Evolutionary conservation across 768 basidiomycete genomes (phyloP).

Genomic region (Auricularia heimuer): DNA sequence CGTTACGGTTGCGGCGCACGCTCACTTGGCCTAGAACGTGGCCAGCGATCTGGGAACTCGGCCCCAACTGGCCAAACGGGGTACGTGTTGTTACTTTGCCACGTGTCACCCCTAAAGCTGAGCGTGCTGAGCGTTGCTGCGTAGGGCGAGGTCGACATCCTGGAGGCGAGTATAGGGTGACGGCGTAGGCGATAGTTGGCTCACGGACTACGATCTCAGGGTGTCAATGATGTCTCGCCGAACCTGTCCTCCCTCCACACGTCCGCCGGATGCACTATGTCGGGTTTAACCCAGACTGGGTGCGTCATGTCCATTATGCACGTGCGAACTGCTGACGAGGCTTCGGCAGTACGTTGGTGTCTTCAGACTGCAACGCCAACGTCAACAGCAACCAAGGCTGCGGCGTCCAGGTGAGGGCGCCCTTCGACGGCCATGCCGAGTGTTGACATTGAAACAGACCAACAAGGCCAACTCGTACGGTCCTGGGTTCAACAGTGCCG

Average conservation of each 20-base stretch:
- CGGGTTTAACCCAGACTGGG: conserved; percentile 1
- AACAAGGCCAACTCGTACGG: conserved; percentile 41
- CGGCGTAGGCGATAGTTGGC: not conserved
- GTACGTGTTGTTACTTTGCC: conserved; percentile 11
- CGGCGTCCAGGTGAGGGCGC: conserved; percentile 29
- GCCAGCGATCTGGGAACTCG: conserved; percentile 34
- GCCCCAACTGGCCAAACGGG: conserved; percentile 38
- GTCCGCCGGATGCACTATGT: conserved; percentile 6
- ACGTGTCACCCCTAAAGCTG: no score
- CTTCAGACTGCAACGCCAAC: conserved; percentile 40
- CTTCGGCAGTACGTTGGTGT: conserved; percentile 23
- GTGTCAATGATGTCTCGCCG: conserved; percentile 43
- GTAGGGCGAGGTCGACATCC: conserved; percentile 5
- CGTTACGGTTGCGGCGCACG: not conserved
- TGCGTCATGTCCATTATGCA: not conserved
- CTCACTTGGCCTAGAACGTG: conserved; percentile 24
- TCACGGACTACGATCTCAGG: conserved; percentile 19
- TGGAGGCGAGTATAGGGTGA: not conserved
- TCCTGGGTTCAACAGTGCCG: conserved; percentile 44
- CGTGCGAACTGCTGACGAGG: not conserved
- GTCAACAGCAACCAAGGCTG: conserved; percentile 47
- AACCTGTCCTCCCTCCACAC: conserved; percentile 52
- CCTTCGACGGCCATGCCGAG: no score
- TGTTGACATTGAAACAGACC: not conserved
- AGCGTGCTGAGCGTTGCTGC: no score